These are phyloP conservation scores for Cyphellophora europaea DNA, from an alignment of 2,329 filamentous ascomycete species.

Conservation along the genomic window DNA sequence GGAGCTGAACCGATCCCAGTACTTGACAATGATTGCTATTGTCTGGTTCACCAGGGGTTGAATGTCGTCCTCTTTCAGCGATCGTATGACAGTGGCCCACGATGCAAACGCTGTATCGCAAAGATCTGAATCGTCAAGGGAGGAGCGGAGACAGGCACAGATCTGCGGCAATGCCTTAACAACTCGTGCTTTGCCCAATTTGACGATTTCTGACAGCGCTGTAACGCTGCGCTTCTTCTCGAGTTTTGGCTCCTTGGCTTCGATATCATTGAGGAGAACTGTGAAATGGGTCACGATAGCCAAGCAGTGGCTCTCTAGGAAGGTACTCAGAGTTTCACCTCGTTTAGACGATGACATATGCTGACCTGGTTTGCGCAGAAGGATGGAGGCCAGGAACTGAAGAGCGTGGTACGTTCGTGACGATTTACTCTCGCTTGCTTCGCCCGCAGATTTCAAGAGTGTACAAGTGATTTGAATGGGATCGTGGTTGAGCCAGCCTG, in stretches of 20 bases:
- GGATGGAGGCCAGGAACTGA: constrained; percentile 39
- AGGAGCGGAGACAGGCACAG: constrained; percentile 82
- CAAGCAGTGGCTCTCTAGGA: constrained; percentile 74
- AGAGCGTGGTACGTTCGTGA: constrained; percentile 50
- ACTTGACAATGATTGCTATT: constrained; percentile 73
- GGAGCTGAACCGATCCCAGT: constrained; percentile 63
- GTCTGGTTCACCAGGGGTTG: constrained; percentile 76
- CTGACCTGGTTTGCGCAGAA: constrained; percentile 36
- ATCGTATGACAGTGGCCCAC: constrained; percentile 70
- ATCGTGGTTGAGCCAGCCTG: constrained; percentile 63
- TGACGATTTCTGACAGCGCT: constrained; percentile 82
- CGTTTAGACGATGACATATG: constrained; percentile 33
- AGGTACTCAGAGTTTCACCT: constrained; percentile 56
- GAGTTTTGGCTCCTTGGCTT: constrained; percentile 44
- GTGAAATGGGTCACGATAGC: constrained; percentile 79
- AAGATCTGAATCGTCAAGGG: constrained; percentile 65
- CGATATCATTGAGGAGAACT: constrained; percentile 63
- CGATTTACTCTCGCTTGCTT: constrained; percentile 47
- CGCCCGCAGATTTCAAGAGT: constrained; percentile 69
- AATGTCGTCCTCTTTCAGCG: constrained; percentile 69
- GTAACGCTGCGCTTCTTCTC: constrained; percentile 72
- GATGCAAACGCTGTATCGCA: constrained; percentile 70
- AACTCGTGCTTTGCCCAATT: constrained; percentile 61
- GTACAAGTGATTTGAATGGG: constrained; percentile 69
- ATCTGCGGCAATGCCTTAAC: constrained; percentile 78